Base-by-base conservation (phyloP, 139 green algal genomes). In the Desmodesmus armatus region DNA sequence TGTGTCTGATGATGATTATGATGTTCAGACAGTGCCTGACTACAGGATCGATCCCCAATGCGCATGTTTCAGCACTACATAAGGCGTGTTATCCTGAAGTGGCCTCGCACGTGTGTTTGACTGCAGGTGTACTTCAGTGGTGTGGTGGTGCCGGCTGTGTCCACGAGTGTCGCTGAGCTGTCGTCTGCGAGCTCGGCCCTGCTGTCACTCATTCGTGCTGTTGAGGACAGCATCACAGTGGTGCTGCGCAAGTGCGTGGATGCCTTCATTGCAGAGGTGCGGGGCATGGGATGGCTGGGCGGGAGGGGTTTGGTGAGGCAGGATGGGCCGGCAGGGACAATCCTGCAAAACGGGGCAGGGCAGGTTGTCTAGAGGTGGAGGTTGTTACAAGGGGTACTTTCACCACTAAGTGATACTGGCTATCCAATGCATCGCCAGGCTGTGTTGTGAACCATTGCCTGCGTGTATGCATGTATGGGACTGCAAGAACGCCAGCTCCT, bases 151-250 rank as follows among this genome's bases (percentile, higher is more conserved):
- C 62, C 72, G 5, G 65, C 70, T 17, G 70, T 95, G n/a, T 84
- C 79, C 7, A 83, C 85, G 7, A 86, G 72, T 23, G 58, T 93
- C 41, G 80, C 70, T 23, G 72, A 86, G 33, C 88, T 91, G 43
- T 75, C 80, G 11, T 40, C 78, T 29, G 88, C 87, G 17, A 91
- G 85, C 75, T 51, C 78, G 17, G 87, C 88, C 40, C 89, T 91
- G 69, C 78, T 94, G 82, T 80, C 91, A 0, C 85, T 91, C 9
- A 70, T 95, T 27, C 73, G 67, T 17, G 90, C 87, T 0, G 86
- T 90, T 15, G 90, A 96, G 66, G 85, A 91, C 40, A 84, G 85
- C 9, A 85, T 94, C 49, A 76, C 89, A 17, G 58, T 77, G 19
- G 84, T 86, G 76, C 87, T 96, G 41, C 67, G 89, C 31, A 81